Evolutionary conservation across 345 rosid species (phyloP).

Genomic region (Acer negundo): DNA sequence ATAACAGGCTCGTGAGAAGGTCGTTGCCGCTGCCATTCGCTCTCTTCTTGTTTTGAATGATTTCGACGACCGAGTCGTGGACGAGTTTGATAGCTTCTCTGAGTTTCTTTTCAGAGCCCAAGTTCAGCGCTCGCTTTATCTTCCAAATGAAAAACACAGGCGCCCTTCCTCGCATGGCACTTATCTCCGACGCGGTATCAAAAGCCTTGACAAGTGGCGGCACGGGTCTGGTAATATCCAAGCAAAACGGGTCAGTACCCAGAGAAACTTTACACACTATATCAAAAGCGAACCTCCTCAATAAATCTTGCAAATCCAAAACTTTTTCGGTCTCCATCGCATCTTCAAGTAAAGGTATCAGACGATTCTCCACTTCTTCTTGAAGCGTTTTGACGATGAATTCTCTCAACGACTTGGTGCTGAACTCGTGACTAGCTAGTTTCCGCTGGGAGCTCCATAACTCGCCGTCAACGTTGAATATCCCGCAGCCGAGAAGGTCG

Average conservation of each 20-base stretch:
- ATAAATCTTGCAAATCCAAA: constrained; percentile 59
- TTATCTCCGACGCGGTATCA: constrained; percentile 51
- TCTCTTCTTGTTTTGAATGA: constrained; percentile 41
- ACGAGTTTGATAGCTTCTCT: constrained; percentile 43
- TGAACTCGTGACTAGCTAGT: constrained; percentile 78
- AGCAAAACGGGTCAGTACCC: constrained; percentile 56
- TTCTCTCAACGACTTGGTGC: constrained; percentile 56
- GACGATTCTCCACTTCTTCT: constrained; percentile 52
- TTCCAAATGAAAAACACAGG: constrained; percentile 64
- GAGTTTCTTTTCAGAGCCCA: constrained; percentile 64
- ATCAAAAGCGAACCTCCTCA: constrained; percentile 64
- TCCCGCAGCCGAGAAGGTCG: constrained; percentile 79
- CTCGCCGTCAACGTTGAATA: constrained; percentile 83
- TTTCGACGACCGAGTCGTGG: constrained; percentile 36
- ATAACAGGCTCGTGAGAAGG: constrained; percentile 54
- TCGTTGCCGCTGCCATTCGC: constrained; percentile 31
- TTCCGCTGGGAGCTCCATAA: constrained; percentile 68
- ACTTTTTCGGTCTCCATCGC: constrained; percentile 23
- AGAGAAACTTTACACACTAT: constrained; percentile 48
- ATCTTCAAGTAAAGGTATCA: constrained; percentile 51
- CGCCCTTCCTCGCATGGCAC: constrained; percentile 58
- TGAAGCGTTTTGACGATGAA: constrained; percentile 50
- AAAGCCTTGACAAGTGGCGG: constrained; percentile 50
- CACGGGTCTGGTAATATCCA: constrained; percentile 46
- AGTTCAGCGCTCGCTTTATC: constrained; percentile 47